Conservation (phyloP, 225 moss, liverwort and hornwort species). For the Sphagnum tenellum region DNA sequence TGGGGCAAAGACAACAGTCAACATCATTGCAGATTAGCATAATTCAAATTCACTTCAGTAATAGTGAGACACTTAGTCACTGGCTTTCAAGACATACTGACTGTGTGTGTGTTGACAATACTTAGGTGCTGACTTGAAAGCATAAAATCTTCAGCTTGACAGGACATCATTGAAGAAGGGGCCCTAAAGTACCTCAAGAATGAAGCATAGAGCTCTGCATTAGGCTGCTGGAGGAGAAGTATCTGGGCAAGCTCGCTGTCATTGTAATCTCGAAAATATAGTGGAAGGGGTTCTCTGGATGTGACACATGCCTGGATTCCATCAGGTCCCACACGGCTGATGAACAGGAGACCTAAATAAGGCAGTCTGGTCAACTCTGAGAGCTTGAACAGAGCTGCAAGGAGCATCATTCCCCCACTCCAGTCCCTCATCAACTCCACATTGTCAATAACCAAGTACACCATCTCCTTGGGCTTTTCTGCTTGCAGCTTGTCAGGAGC, state of each 20-base stretch:
- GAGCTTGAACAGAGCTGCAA: slow-evolving; percentile 71
- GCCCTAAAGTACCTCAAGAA: slow-evolving; percentile 50
- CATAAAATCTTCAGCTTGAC: not conserved
- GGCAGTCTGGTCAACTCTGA: slow-evolving; percentile 58
- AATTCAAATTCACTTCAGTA: too few relatives aligned
- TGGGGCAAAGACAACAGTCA: slow-evolving; percentile 13
- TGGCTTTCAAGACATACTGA: too few relatives aligned
- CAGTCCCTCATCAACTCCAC: slow-evolving; percentile 78
- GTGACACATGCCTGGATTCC: slow-evolving; percentile 41
- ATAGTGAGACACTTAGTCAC: too few relatives aligned
- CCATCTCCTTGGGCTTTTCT: slow-evolving; percentile 23
- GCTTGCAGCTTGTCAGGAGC: slow-evolving; percentile 9
- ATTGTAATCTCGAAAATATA: slow-evolving; percentile 76
- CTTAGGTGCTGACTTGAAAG: too few relatives aligned
- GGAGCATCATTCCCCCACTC: slow-evolving; percentile 43
- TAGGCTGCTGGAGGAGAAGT: slow-evolving; percentile 69
- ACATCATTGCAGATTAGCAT: too few relatives aligned
- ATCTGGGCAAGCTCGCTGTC: slow-evolving; percentile 79
- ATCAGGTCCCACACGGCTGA: slow-evolving; percentile 79
- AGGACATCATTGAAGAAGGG: not conserved
- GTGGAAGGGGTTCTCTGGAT: slow-evolving; percentile 57
- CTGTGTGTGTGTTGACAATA: too few relatives aligned
- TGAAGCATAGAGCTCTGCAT: slow-evolving; percentile 66
- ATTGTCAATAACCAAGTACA: slow-evolving; percentile 82
- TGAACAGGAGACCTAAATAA: slow-evolving; percentile 60